phyloP scores from a whole-genome alignment of 163 green algal genomes.

The Coccomyxa subellipsoidea region DNA sequence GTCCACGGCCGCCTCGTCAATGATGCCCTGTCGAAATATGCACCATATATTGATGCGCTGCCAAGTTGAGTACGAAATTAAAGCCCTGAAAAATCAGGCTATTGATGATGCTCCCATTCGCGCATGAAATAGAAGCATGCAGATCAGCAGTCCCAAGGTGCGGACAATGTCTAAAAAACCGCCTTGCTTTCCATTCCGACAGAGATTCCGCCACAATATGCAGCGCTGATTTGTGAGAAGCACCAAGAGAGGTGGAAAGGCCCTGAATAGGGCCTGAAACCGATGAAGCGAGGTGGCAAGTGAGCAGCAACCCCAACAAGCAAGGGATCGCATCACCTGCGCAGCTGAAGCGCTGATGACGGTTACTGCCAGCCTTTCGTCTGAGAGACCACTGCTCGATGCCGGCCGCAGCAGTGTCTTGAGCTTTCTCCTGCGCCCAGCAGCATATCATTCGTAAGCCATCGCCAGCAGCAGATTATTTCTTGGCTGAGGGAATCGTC shows the following conservation, averaged over 20 bases:
- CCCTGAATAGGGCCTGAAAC: no score
- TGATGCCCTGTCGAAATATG: background rate
- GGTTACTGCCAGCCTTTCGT: background rate
- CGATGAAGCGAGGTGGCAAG: no score
- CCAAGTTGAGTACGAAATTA: background rate
- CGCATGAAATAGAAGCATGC: no score
- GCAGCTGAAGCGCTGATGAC: background rate
- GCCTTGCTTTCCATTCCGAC: background rate
- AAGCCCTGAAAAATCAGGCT: background rate
- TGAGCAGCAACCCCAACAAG: no score
- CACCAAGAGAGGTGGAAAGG: no score
- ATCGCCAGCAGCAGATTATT: background rate
- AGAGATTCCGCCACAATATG: no score
- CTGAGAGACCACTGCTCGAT: background rate
- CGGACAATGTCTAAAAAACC: background rate
- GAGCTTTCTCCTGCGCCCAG: background rate
- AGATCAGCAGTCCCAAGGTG: background rate
- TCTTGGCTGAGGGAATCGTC: background rate
- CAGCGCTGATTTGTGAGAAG: no score
- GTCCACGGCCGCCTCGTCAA: background rate
- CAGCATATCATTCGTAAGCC: background rate
- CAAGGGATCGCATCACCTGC: no score
- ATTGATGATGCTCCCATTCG: no score
- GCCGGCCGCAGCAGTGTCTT: background rate
- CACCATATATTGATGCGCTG: background rate